Percentiles rank a stretch among this genome's conserved stretches.
Evolutionary conservation across 768 basidiomycete species (phyloP).

Genomic region (Tulasnella sp.): DNA sequence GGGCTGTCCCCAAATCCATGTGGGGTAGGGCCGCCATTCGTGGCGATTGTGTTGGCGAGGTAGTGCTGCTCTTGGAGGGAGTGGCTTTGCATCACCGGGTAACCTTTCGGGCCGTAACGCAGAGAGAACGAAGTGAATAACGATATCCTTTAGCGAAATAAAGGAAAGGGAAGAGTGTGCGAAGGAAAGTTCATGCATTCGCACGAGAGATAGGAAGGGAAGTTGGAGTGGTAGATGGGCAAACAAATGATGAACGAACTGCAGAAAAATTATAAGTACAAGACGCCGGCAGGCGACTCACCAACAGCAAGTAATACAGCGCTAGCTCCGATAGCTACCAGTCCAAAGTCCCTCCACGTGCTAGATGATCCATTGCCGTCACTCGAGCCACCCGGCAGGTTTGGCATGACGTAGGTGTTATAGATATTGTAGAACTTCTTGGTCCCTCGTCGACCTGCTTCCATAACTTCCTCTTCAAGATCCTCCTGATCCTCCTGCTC

Average conservation of each 20-base stretch:
- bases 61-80: neutral
- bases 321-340: neutral
- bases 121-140: neutral
- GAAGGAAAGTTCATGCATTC: neutral
- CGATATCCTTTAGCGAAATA: neutral
- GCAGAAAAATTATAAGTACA: neutral
- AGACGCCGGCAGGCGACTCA: neutral
- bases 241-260: neutral
- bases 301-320: slow-evolving; percentile 1
- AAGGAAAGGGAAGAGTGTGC: neutral
- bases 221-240: neutral
- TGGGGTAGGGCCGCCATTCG: neutral
- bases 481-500: neutral
- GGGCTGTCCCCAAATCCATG: neutral
- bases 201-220: neutral
- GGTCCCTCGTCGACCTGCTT: slow-evolving; percentile 21
- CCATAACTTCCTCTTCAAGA: slow-evolving; percentile 16
- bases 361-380: neutral
- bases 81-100: neutral
- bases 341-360: neutral
- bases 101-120: neutral
- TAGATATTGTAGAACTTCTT: slow-evolving; percentile 76
- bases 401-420: slow-evolving; percentile 53
- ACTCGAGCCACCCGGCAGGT: slow-evolving; percentile 8
- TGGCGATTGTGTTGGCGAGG: neutral